Conservation (phyloP, 75 land plant species). For the Larix kaempferi region DNA sequence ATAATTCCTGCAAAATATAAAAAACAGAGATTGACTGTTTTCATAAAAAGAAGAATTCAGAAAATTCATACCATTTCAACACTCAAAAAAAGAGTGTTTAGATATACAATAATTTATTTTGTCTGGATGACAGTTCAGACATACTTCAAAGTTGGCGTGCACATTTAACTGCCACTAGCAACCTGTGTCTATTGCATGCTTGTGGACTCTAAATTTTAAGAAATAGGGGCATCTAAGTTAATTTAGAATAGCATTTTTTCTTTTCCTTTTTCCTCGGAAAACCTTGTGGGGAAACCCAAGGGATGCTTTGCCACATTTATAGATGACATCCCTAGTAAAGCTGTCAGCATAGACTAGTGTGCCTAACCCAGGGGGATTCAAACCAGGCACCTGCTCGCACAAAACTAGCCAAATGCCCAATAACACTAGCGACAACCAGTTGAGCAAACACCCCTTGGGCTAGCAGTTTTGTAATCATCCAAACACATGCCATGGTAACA, state of each 20-base stretch:
- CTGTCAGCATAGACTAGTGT: no score
- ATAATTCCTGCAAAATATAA: slow-evolving; percentile 77
- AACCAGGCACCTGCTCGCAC: no score
- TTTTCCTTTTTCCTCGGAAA: no score
- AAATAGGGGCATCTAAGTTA: background rate
- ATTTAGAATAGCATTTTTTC: background rate
- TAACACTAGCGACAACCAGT: no score
- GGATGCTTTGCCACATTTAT: no score
- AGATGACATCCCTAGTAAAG: no score
- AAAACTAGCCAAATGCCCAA: no score
- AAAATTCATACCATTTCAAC: slow-evolving; percentile 10
- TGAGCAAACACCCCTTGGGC: no score
- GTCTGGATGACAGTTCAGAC: background rate
- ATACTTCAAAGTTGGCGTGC: background rate
- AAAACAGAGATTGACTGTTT: background rate
- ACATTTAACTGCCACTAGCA: background rate
- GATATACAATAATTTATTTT: background rate
- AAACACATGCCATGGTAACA: background rate
- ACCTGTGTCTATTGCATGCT: background rate
- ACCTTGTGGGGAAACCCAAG: no score
- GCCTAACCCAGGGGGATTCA: no score
- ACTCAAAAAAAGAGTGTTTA: background rate
- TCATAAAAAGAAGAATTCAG: background rate
- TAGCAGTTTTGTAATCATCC: background rate
- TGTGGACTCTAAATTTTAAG: no score